Conservation (phyloP, 2,329 filamentous ascomycete species). For the Colletotrichum trifolii region DNA sequence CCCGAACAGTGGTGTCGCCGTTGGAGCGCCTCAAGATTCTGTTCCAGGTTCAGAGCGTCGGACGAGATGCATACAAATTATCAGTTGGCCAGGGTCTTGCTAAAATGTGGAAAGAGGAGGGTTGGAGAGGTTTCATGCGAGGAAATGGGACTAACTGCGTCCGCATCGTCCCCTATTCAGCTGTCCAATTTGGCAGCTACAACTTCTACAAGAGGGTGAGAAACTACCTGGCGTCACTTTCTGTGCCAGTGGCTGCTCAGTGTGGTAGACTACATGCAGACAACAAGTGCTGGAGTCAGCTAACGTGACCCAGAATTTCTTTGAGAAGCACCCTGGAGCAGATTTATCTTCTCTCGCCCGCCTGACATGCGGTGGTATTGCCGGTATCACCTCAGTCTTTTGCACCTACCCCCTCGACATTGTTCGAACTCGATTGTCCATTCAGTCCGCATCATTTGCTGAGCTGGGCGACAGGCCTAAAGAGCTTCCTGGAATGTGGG, state of each 20-base stretch:
- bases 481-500: slow-evolving; percentile 92
- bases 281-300: background rate
- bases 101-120: slow-evolving; percentile 98
- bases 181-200: slow-evolving; percentile 98
- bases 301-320: slow-evolving; percentile 67
- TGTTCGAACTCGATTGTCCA: slow-evolving; percentile 92
- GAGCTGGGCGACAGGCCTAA: slow-evolving; percentile 72
- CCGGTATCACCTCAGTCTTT: slow-evolving; percentile 94
- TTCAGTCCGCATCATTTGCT: slow-evolving; percentile 96
- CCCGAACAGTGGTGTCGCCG: slow-evolving; percentile 94
- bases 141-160: slow-evolving; percentile 99
- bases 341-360: slow-evolving; percentile 80
- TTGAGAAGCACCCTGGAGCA: slow-evolving; percentile 79
- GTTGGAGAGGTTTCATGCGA: slow-evolving; percentile 96
- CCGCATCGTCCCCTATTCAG: slow-evolving; percentile 96
- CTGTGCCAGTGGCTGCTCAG: background rate
- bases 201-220: slow-evolving; percentile 92
- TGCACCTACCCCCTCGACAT: slow-evolving; percentile 98
- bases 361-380: slow-evolving; percentile 88
- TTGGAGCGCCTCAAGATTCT: slow-evolving; percentile 96
- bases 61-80: slow-evolving; percentile 91
- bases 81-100: slow-evolving; percentile 87
- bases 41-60: slow-evolving; percentile 94
- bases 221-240: background rate
- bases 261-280: background rate